Evolutionary conservation across 257 asterid genomes (phyloP).

Genomic region (Perilla frutescens): DNA sequence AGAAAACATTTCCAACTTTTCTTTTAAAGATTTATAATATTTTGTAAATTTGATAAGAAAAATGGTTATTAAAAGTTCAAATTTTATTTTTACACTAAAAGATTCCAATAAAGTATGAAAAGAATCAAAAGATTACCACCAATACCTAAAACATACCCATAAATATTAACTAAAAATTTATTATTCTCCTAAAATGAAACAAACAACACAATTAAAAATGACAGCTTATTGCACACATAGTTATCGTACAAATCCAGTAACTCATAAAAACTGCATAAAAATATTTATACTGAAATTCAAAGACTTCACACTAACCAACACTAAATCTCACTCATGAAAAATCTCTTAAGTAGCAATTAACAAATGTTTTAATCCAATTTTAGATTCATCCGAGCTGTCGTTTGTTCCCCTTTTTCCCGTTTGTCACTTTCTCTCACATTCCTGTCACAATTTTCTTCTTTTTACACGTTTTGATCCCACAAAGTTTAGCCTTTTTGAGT

Average conservation of each 20-base stretch:
- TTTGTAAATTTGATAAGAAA: too few relatives aligned
- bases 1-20: too few relatives aligned
- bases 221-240: constrained; percentile 26
- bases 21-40: too few relatives aligned
- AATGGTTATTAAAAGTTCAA: too few relatives aligned
- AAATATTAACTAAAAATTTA: too few relatives aligned
- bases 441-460: constrained; percentile 8
- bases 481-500: constrained; percentile 34
- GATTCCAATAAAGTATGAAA: too few relatives aligned
- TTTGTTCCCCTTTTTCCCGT: constrained; percentile 17
- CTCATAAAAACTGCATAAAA: neutral
- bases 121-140: too few relatives aligned
- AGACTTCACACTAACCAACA: constrained; percentile 22
- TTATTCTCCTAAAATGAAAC: neutral
- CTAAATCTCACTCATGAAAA: constrained; percentile 11
- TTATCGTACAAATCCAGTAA: constrained; percentile 20
- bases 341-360: constrained; percentile 2
- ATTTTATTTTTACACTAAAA: too few relatives aligned
- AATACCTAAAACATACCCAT: too few relatives aligned
- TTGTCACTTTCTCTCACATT: constrained; percentile 30
- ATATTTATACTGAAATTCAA: neutral
- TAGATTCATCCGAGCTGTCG: constrained; percentile 40
- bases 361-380: neutral
- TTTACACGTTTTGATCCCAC: constrained; percentile 22
- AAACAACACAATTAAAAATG: neutral